These are phyloP conservation scores for Mortierella sp. DNA, from an alignment of 371 early-diverging fungal genomes.

Conservation along the genomic window DNA sequence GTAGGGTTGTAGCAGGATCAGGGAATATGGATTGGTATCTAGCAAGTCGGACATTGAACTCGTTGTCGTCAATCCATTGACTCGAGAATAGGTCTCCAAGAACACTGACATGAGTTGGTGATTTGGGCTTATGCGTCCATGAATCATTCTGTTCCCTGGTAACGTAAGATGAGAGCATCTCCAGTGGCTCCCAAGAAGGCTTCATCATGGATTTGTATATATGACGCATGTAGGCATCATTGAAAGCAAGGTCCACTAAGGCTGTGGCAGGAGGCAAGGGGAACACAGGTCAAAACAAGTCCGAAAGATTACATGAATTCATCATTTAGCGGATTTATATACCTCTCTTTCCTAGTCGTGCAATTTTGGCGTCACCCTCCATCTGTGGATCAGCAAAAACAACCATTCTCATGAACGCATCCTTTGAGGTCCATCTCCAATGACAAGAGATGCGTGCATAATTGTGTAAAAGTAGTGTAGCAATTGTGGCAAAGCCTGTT, in stretches of 20 bases:
- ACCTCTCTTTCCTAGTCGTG: slow-evolving; percentile 62
- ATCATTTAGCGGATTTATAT: neutral
- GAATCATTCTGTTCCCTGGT: neutral
- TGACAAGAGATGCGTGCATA: slow-evolving; percentile 51
- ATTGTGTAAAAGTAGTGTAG: slow-evolving; percentile 25
- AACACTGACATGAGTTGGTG: slow-evolving; percentile 61
- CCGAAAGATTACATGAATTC: neutral
- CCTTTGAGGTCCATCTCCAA: slow-evolving; percentile 36
- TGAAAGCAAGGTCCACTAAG: slow-evolving; percentile 61
- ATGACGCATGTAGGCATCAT: slow-evolving; percentile 65
- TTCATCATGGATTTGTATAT: slow-evolving; percentile 60
- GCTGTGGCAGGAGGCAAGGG: slow-evolving; percentile 20
- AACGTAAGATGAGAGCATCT: neutral
- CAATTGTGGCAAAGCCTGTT: slow-evolving; percentile 21
- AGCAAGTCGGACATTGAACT: slow-evolving; percentile 61
- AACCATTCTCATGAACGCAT: slow-evolving; percentile 55
- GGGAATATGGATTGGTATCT: slow-evolving; percentile 64
- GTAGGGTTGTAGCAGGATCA: slow-evolving; percentile 8
- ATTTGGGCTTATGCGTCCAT: neutral
- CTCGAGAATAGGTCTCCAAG: slow-evolving; percentile 70
- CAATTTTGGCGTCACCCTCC: slow-evolving; percentile 67
- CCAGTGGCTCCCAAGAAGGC: slow-evolving; percentile 35
- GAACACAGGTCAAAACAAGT: neutral
- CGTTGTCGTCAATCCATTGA: slow-evolving; percentile 63
- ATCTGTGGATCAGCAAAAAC: slow-evolving; percentile 71